Conservation (phyloP, 352 stramenopile genomes). For the Pseudoperonospora humuli region DNA sequence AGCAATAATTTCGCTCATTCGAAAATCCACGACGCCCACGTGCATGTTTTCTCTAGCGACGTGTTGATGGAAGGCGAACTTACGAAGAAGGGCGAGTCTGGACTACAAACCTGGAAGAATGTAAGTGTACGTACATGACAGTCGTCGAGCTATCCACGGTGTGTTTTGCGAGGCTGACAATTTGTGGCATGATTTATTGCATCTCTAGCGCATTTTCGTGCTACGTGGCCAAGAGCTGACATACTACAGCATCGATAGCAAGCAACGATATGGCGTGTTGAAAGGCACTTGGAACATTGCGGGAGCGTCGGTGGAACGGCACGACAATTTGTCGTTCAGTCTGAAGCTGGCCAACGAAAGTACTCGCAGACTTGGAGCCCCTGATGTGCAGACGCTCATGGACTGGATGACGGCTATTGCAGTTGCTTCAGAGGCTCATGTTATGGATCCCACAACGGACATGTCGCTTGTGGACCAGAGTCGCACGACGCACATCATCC, state of each 20-base stretch:
- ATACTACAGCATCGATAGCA: conserved; percentile 57
- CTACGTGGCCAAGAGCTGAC: conserved; percentile 56
- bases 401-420: conserved; percentile 72
- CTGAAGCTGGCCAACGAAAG: conserved; percentile 25
- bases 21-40: conserved; percentile 49
- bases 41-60: conserved; percentile 52
- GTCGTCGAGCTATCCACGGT: too few relatives aligned
- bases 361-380: conserved; percentile 33
- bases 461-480: conserved; percentile 54
- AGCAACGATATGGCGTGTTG: conserved; percentile 45
- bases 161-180: too few relatives aligned
- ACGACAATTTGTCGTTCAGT: conserved; percentile 32
- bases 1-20: conserved; percentile 56
- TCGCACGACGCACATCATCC: conserved; percentile 58
- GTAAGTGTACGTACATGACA: conserved; percentile 37
- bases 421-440: conserved; percentile 30
- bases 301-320: conserved; percentile 39
- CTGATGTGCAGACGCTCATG: conserved; percentile 51
- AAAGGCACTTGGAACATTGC: conserved; percentile 54
- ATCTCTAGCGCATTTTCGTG: conserved; percentile 53
- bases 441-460: conserved; percentile 34
- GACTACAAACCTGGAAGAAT: conserved; percentile 58
- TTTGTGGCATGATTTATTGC: too few relatives aligned
- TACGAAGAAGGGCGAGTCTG: conserved; percentile 56
- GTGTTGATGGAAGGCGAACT: conserved; percentile 67